Evolutionary conservation across 2,329 filamentous ascomycete species (phyloP).

Genomic region (Ophiobolus disseminans): DNA sequence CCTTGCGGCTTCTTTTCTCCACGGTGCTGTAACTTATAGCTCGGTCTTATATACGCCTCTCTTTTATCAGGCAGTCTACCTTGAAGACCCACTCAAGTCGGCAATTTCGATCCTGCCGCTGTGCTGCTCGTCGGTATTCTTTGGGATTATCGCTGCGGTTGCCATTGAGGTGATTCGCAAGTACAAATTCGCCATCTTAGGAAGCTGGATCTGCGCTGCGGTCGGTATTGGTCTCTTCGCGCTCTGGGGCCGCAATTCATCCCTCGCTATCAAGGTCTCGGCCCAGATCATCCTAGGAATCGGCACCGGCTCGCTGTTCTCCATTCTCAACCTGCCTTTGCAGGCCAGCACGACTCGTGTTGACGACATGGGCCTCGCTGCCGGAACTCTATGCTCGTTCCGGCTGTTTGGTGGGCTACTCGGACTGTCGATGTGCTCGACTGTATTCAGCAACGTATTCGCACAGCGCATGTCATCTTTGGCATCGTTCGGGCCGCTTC

Average conservation of each 20-base stretch:
- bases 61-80: conserved; percentile 47
- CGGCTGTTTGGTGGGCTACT: conserved; percentile 50
- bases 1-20: conserved; percentile 61
- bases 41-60: conserved; percentile 48
- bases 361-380: conserved; percentile 47
- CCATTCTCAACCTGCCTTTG: conserved; percentile 35
- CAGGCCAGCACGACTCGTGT: conserved; percentile 42
- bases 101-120: conserved; percentile 49
- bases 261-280: not conserved
- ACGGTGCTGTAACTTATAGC: conserved; percentile 58
- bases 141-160: conserved; percentile 2
- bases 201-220: conserved; percentile 65
- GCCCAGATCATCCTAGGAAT: conserved; percentile 16
- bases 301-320: conserved; percentile 17
- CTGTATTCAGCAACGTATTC: conserved; percentile 35
- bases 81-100: conserved; percentile 38
- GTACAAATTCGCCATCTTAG: conserved; percentile 66
- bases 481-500: not conserved
- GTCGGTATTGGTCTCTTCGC: conserved; percentile 63
- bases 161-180: conserved; percentile 53
- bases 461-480: not conserved
- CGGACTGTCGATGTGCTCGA: conserved; percentile 46
- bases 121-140: conserved; percentile 52
- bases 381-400: conserved; percentile 44
- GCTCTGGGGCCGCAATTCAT: conserved; percentile 27